Base-by-base conservation (phyloP, 225 moss, liverwort and hornwort genomes). In the Bryum argenteum region DNA sequence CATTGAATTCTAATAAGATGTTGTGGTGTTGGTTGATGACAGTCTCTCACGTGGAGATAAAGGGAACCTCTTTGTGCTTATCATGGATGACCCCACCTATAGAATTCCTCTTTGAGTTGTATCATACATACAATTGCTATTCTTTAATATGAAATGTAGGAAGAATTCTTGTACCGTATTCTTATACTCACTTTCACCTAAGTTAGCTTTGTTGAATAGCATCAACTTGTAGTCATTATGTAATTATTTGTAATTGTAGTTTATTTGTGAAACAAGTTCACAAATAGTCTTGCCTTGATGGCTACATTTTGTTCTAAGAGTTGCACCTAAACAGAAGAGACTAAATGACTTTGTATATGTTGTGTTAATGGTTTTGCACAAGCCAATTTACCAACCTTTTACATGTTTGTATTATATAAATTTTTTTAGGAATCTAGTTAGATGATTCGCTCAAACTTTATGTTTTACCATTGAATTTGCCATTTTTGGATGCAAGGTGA, bases 11-110 rank as follows among this genome's bases (percentile, higher is more conserved):
- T 45, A 28, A 54, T 18, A 45, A 22, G 52, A 54, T 55, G 59
- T 4, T 74, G 41, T 75, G 33, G 58, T 51, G 22, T 52, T 43
- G 4, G 40, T 79, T 18, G 42, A 60, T 58, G 74, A 65, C 83
- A 94, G 91, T 16, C 58, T 93, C 74, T 91, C 91, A 45, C 75
- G 91, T 72, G 93, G 93, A 77, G 88, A 93, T 76, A 82, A 39
- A 66, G 90, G 89, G 44, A 93, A 93, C 63, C 78, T 93, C 37
- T 96, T 91, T 74, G 88, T 96, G 54, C 84, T 96, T 12, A 80
- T 84, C 33, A 96, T 93, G 95, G 87, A 88, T 59, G 91, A 93
- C 67, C 89, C 91, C 64, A 83, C 67, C 8, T 89, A 83, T 75
- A 75, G 72, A 75, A 33, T 89, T 50, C 86, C 89, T 2, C 40